Base-by-base conservation (phyloP, 1,284 basidiomycete genomes). In the Veloporphyrellus conicus region DNA sequence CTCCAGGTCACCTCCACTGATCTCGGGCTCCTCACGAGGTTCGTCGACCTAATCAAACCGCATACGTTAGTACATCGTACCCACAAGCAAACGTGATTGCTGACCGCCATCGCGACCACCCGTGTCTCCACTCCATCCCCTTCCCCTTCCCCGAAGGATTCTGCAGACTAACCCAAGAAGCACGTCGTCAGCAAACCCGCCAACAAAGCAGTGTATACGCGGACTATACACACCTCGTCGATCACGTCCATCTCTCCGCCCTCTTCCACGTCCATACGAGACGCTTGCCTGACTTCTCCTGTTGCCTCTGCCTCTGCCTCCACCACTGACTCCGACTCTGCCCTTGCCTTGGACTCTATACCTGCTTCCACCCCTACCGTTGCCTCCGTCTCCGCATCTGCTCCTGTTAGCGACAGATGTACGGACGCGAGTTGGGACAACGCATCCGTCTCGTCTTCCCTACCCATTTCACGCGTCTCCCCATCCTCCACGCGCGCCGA, bases 381-480 rank as follows among this genome's bases (percentile, higher is more conserved):
- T 23, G 15, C 19, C 20, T 20, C 28, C 20, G 5, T 27, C 22
- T 48, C 49, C 8, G 12, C 19, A 18, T 50, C 48, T 14, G 15
- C 28, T 10, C 14, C 50, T 37, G 29, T 33, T 28, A 45, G 45
- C 14, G 47, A 56, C 20, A 60, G 44, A 35, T 62, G 59, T 19
- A 62, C 59, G 14, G 61, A 63, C 28, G 51, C 63, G 19, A 62
- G 52, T 12, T 58, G 54, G 41, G 65, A 46, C 39, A 63, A 43
- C 31, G 42, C 14, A 20, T 63, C 62, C 31, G 50, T 3, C 31
- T 56, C 61, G 20, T 64, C 33, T 3, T 9, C 6, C 34, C 8
- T 18, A 9, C 12, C 31, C 11, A 15, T n/a, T 5, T 7, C 14
- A 28, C 29, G 4, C 15, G 3, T 5, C 10, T 34, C 16, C 16